A percentile compares a stretch with the other conserved stretches of the same genome.
Evolutionary conservation across 2,329 filamentous ascomycete genomes (phyloP).

Genomic region (Hypoxylon sp.): DNA sequence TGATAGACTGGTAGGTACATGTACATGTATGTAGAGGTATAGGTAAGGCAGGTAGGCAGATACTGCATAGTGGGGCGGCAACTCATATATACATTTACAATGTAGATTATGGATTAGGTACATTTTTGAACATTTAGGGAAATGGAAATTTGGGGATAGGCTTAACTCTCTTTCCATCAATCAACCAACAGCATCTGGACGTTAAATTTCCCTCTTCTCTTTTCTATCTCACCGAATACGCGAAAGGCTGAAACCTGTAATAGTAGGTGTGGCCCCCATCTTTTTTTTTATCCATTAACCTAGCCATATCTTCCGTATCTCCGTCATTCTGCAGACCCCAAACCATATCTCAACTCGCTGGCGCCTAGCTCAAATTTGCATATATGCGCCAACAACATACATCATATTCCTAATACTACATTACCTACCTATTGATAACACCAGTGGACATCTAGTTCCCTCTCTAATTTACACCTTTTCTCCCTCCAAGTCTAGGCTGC

Average conservation of each 20-base stretch:
- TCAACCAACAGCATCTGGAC: slow-evolving; percentile 1
- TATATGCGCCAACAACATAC: slow-evolving; percentile 7
- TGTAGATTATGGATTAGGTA: slow-evolving; percentile 4
- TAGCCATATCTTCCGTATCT: slow-evolving; percentile 18
- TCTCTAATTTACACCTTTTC: slow-evolving; percentile 8
- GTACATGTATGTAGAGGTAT: slow-evolving; percentile 1
- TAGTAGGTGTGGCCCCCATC: slow-evolving; percentile 10
- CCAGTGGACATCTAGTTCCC: slow-evolving; percentile 3
- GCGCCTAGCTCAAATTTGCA: slow-evolving; percentile 12
- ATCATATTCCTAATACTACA: background rate
- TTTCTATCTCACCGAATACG: background rate
- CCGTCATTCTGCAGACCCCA: slow-evolving; percentile 30
- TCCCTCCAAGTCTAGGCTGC: slow-evolving; percentile 4
- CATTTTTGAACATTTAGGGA: too few species aligned
- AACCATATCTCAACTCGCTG: slow-evolving; percentile 8
- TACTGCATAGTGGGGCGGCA: slow-evolving; percentile 17
- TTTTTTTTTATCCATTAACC: slow-evolving; percentile 17
- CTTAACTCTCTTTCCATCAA: slow-evolving; percentile 18
- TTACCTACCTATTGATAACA: background rate
- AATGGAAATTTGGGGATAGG: slow-evolving; percentile 14
- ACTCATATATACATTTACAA: slow-evolving; percentile 1
- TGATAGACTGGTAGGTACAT: too few species aligned
- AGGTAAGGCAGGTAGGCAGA: background rate
- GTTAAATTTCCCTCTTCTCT: slow-evolving; percentile 1
- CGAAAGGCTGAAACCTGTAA: slow-evolving; percentile 23